A percentile compares a stretch with the other conserved stretches of the same genome.
These are phyloP conservation scores for Mycena indigotica DNA, from an alignment of 768 basidiomycete genomes.

Conservation along the genomic window DNA sequence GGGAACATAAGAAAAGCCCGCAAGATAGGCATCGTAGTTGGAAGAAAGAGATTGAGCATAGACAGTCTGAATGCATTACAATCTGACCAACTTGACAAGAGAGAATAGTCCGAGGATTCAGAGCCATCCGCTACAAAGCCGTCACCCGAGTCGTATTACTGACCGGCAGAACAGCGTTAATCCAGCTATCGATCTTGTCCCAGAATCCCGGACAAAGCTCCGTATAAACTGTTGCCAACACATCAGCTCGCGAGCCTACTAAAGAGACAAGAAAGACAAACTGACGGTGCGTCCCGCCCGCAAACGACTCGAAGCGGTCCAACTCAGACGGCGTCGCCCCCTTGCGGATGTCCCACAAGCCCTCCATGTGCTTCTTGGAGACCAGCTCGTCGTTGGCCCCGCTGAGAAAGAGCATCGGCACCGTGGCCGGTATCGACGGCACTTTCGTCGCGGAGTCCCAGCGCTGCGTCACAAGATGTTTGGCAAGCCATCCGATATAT, in stretches of 20 bases:
- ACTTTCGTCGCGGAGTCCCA: slow-evolving; percentile 59
- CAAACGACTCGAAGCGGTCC: slow-evolving; percentile 11
- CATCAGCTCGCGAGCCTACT: background rate
- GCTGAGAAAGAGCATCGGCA: slow-evolving; percentile 64
- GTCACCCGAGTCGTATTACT: too few relatives aligned
- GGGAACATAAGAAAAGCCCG: too few relatives aligned
- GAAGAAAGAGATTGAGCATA: too few relatives aligned
- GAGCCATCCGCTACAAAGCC: too few relatives aligned
- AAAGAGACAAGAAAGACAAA: background rate
- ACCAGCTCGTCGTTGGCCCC: slow-evolving; percentile 59
- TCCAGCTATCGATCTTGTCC: slow-evolving; percentile 33
- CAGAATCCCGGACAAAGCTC: slow-evolving; percentile 33
- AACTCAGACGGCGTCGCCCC: slow-evolving; percentile 19
- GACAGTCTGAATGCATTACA: too few relatives aligned
- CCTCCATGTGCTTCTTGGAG: slow-evolving; percentile 54
- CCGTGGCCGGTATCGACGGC: slow-evolving; percentile 43
- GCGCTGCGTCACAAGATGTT: slow-evolving; percentile 61
- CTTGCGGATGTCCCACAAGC: slow-evolving; percentile 45
- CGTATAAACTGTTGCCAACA: background rate
- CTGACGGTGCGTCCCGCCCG: background rate
- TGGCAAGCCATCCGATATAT: slow-evolving; percentile 46
- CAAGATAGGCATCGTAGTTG: too few relatives aligned
- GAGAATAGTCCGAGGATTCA: too few relatives aligned
- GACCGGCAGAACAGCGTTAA: slow-evolving; percentile 21
- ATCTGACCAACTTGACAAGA: too few relatives aligned